Base-by-base conservation (phyloP, 192 early-diverging fungal species). In the Backusella luteola region DNA sequence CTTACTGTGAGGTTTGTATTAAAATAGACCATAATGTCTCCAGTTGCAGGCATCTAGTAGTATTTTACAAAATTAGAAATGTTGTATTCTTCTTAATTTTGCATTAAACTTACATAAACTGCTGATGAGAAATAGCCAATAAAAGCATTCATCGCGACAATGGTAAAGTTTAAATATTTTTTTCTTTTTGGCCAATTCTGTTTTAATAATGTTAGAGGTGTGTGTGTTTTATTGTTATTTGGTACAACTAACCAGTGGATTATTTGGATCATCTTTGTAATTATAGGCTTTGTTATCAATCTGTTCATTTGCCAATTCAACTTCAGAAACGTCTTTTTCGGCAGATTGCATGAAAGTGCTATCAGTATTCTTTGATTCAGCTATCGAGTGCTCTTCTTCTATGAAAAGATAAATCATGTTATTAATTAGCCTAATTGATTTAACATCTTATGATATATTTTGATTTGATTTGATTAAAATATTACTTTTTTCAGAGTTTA, bases 101-200 rank as follows among this genome's bases (percentile, higher is more conserved):
- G 26, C 12, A 29, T 14, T 29, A 63, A 63, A 38, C 49, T 39
- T 69, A 79, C 77, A 36, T 79, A 73, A 19, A 73, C 52, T 17
- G 77, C 41, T 21, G 72, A 73, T 23, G 77, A 74, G 19, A 79
- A 79, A 52, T 79, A 79, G 12, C 77, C 72, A n/a, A 79, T 79
- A n/a, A 79, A 73, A 49, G 71, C 23, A 67, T 68, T 73, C n/a
- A 69, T 23, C 3, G 66, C 38, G 1, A 79, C 72, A 35, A 79
- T 17, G 1, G 7, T 21, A 34, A 79, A 34, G 15, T 53, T 53
- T 4, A 36, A n/a, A 11, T 35, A 74, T 52, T 79, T 79, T 52
- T 67, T 73, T 15, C 34, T 21, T 8, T 12, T 38, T 14, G 77
- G 2, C 77, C 77, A 79, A 35, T 71, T 73, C 77, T 79, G 34